Base-by-base conservation (phyloP, 1,284 basidiomycete species). In the Cryptococcus hybrid region DNA sequence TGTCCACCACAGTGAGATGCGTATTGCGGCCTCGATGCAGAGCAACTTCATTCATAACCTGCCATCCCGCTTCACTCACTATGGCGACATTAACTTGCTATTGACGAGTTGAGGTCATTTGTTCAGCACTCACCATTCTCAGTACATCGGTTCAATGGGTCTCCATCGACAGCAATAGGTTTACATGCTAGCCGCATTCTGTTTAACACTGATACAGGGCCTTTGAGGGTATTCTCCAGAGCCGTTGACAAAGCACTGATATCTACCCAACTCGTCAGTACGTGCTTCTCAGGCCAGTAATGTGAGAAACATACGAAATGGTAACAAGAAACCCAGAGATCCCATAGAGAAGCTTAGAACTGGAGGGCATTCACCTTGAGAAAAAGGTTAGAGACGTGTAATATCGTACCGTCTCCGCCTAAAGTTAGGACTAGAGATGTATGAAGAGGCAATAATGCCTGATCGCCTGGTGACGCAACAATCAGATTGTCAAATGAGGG, bases 31-130 rank as follows among this genome's bases (percentile, higher is more conserved):
- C 94, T 24, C 94, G 85, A 76, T 98, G 95, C 24, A 98, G 81
- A 8, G 92, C 87, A 55, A 98, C 86, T 78, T 98, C 95, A 71
- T 98, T 98, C 92, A 98, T 95, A 39, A 96, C 92, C 77, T 97
- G 93, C 85, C 90, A 91, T 62, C 89, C 92, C 86, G 67, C 59
- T 11, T 64, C 58, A 24, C 68, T 64, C 6, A 72, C 70, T 72
- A 44, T 8, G 50, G 42, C 43, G 56, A 45, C 49, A 35, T 57
- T 44, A 52, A 38, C 52, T 44, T 7, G 35, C 15, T 15, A 4
- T 35, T 24, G 47, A 8, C 30, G 30, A 30, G 30, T 4, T 30
- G 30, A 30, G 30, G 18, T 5, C 7, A 34, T 11, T 9, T 13
- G 15, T 18, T 1, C 15, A 18, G 24, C 4, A 37, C 67, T 36